A percentile compares a stretch with the other conserved stretches of the same genome.
These are phyloP conservation scores for Dalbergia cochinchinensis DNA, from an alignment of 306 rosid species.

Conservation along the genomic window DNA sequence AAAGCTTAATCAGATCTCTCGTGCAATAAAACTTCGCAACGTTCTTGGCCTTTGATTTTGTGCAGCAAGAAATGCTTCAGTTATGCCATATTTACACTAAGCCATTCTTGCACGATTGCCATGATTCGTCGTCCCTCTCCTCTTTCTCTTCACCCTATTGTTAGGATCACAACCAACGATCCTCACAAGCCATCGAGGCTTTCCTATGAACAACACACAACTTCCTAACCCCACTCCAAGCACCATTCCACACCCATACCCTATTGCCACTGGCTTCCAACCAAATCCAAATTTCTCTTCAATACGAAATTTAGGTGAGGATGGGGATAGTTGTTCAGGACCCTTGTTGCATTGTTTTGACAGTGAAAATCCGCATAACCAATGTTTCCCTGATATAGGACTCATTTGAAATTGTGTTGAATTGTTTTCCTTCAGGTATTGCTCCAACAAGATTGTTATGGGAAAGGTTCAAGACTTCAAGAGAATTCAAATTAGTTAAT, in stretches of 20 bases:
- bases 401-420: no score
- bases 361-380: no score
- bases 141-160: slow-evolving; percentile 4
- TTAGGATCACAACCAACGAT: neutral
- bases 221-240: slow-evolving; percentile 37
- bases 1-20: no score
- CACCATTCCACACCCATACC: slow-evolving; percentile 45
- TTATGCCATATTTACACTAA: neutral
- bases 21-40: no score
- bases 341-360: no score
- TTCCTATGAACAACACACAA: neutral
- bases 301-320: no score
- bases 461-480: slow-evolving; percentile 30
- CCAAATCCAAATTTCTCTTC: slow-evolving; percentile 16
- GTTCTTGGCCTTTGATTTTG: no score
- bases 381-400: no score
- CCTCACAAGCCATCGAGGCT: slow-evolving; percentile 3
- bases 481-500: slow-evolving; percentile 28
- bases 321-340: no score
- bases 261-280: slow-evolving; percentile 39
- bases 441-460: no score
- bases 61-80: neutral
- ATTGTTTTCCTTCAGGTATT: no score
- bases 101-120: neutral
- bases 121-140: neutral